Evolutionary conservation across 2,329 filamentous ascomycete species (phyloP), one percentile per base, ranked within the genome.

Genomic region (Xenoacremonium recifei): DNA sequence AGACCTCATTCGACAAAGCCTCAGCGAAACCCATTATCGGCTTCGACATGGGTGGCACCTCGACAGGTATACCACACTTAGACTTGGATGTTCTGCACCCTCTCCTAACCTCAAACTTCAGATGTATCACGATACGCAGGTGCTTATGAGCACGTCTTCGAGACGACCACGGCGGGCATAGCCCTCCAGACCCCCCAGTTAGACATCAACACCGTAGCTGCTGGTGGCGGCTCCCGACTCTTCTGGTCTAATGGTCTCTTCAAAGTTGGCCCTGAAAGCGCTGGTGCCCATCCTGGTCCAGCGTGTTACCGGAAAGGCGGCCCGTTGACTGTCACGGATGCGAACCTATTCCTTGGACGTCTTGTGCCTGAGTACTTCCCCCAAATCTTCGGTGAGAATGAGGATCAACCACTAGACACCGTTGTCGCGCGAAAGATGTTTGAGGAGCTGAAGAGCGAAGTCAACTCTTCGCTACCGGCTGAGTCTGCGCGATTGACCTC

Each of bases 251-350:
- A 88, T 43, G 85, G 85, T 0, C 69, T 89, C 0, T 84, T 89
- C 23, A 79, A 83, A 0, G 84, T 87, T 9, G 85, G 85, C 0
- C 85, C 85, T 0, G 82, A 84, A 56, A 87, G 83, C 35, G 87
- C 87, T 2, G 80, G 80, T 16, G 84, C 85, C 2, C 80, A 87
- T 54, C 85, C 85, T 2, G 85, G 85, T 0, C 85, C 85, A 5
- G 84, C 82, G 0, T 87, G 84, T 44, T 88, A 88, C 52, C 72
- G 84, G 9, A 86, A 87, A 57, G 80, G 77, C 2, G 84, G 85
- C 0, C 84, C 84, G 4, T 61, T 87, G 35, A 86, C 84, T 0
- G 84, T 88, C 13, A 88, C 85, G 0, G 84, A 89, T 58, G 84
- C 84, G 0, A 88, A 88, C 50, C 62, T 87, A 4, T 79, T 84